Base-by-base conservation (phyloP, 2,329 filamentous ascomycete species). In the Cladobotryum protrusum region DNA sequence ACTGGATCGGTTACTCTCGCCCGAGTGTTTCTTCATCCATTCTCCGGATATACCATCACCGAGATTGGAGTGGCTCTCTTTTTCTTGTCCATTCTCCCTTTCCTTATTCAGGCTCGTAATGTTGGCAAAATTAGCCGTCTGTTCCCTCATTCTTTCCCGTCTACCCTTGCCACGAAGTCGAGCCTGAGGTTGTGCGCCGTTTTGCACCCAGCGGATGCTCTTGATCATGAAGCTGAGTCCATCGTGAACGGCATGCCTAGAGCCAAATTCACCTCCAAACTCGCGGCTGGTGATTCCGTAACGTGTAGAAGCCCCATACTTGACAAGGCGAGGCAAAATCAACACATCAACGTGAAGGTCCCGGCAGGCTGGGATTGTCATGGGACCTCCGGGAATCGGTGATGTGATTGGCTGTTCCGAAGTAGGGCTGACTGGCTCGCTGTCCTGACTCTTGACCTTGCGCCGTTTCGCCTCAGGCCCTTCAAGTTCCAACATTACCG, bases 271-370 rank as follows among this genome's bases (percentile, higher is more conserved):
- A 19, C 77, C 79, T 6, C 82, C 86, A 76, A 90, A 96, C 52
- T 86, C 82, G 24, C 90, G 82, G 56, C 88, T 95, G 57, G 83
- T 84, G 50, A 99, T 80, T 3, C 92, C 92, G 61, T 87, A 89
- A 40, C 89, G 79, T 1, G 86, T 86, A 0, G 82, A 86, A 5
- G 83, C 81, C 1, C 81, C 74, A 63, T 97, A 99, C 53, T 82
- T 82, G 55, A 89, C 78, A 3, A 99, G 72, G 1, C 81, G 76
- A 0, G 92, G 93, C 1, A 97, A 75, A 12, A 99, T 83, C 12
- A 96, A 72, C 0, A 97, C 67, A 14, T 88, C 95, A 56, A 99
- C 86, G 58, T 97, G 89, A 39, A 95, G 71, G 63, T 97, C 93
- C 58, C 85, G 84, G 51, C 86, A 81, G 1, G 73, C 66, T 0